Evolutionary conservation across 805 yeast species (phyloP).

Genomic region (Metahyphopichia silvanorum): DNA sequence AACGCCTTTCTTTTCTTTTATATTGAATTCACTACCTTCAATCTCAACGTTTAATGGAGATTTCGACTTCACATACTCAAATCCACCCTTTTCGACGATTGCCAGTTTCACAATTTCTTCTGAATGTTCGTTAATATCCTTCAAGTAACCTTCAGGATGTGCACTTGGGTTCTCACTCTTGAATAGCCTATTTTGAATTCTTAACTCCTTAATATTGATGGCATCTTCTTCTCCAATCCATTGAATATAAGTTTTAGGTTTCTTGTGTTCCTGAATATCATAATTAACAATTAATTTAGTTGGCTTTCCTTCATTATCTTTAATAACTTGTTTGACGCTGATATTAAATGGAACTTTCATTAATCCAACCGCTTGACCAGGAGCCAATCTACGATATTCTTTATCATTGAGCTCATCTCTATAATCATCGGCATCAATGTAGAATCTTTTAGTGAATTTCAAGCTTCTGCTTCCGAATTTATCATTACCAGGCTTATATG

Average conservation of each 20-base stretch:
- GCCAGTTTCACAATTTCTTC: constrained; percentile 67
- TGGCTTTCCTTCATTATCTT: constrained; percentile 61
- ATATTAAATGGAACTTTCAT: constrained; percentile 86
- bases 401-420: constrained; percentile 52
- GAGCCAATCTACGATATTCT: constrained; percentile 91
- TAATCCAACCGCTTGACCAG: constrained; percentile 91
- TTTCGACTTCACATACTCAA: constrained; percentile 59
- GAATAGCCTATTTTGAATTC: constrained; percentile 86
- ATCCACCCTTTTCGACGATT: constrained; percentile 69
- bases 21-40: constrained; percentile 60
- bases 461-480: constrained; percentile 67
- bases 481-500: constrained; percentile 70
- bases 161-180: constrained; percentile 87
- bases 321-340: constrained; percentile 64
- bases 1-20: constrained; percentile 60
- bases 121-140: constrained; percentile 77
- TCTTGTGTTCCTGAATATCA: constrained; percentile 58
- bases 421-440: constrained; percentile 87
- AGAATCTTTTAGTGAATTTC: constrained; percentile 72
- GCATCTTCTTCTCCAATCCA: constrained; percentile 81
- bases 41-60: constrained; percentile 75
- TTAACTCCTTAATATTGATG: constrained; percentile 64
- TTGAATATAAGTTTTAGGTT: constrained; percentile 93
- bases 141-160: constrained; percentile 83
- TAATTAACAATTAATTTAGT: constrained; percentile 74